These are phyloP conservation scores for Paracorniculantispora psalliotae DNA, from an alignment of 2,329 filamentous ascomycete species.

Conservation along the genomic window DNA sequence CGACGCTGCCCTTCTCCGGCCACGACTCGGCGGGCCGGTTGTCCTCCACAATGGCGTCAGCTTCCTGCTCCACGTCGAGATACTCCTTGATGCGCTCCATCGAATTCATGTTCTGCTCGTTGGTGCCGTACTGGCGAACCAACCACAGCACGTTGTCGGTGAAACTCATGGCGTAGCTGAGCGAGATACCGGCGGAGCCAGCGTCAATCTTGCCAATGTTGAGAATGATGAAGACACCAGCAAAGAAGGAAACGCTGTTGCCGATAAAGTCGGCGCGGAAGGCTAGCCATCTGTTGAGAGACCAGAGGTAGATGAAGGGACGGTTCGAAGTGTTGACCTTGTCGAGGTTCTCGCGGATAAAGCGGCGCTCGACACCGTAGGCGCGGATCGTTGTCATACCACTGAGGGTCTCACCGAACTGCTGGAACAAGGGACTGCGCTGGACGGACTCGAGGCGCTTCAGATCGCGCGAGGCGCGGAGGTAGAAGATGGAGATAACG, in stretches of 20 bases:
- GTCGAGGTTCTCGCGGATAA: constrained; percentile 83
- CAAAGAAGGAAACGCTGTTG: constrained; percentile 88
- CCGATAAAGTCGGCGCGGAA: constrained; percentile 88
- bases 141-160: constrained; percentile 97
- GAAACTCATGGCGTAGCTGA: constrained; percentile 95
- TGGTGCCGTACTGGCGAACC: constrained; percentile 85
- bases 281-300: constrained; percentile 91
- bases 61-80: constrained; percentile 92
- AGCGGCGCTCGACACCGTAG: constrained; percentile 89
- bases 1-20: constrained; percentile 79
- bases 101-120: constrained; percentile 99
- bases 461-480: constrained; percentile 87
- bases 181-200: constrained; percentile 84
- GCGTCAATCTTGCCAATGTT: constrained; percentile 81
- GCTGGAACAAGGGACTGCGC: constrained; percentile 91
- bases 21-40: constrained; percentile 73
- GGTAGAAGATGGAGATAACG: constrained; percentile 79
- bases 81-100: constrained; percentile 98
- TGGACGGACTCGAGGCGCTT: constrained; percentile 94
- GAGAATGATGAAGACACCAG: constrained; percentile 82
- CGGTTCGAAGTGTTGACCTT: constrained; percentile 88
- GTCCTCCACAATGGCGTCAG: constrained; percentile 69
- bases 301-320: constrained; percentile 95
- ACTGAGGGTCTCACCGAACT: constrained; percentile 91
- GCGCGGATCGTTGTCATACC: constrained; percentile 96